phyloP scores from a whole-genome alignment of 257 asterid genomes.

The Agastache rugosa region DNA sequence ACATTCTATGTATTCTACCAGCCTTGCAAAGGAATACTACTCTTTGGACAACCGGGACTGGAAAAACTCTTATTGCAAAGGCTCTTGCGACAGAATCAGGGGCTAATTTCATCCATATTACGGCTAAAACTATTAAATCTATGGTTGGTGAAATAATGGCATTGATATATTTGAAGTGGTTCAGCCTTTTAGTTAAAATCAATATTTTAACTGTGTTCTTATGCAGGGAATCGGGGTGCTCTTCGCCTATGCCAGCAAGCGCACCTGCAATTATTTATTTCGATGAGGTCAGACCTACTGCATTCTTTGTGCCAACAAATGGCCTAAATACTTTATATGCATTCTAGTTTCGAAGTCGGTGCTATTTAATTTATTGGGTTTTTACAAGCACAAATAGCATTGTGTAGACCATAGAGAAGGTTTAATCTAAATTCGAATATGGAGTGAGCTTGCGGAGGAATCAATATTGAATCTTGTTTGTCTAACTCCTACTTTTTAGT shows the following conservation, averaged over 20 bases:
- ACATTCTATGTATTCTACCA: background rate
- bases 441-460: background rate
- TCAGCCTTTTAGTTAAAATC: background rate
- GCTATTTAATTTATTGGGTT: too few relatives aligned
- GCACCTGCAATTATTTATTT: background rate
- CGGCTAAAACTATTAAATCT: background rate
- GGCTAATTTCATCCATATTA: background rate
- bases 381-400: background rate
- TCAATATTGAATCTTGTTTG: too few relatives aligned
- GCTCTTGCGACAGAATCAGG: background rate
- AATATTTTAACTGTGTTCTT: background rate
- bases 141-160: background rate
- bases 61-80: background rate
- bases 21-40: slow-evolving; percentile 1
- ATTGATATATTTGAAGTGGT: background rate
- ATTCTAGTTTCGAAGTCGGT: background rate
- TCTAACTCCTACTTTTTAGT: background rate
- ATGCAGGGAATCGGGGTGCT: background rate
- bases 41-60: background rate
- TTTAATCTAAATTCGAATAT: too few relatives aligned
- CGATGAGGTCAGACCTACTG: background rate
- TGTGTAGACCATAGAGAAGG: too few relatives aligned
- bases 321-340: background rate
- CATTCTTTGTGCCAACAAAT: background rate
- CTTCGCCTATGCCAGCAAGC: background rate